phyloP scores from a whole-genome alignment of 805 yeast genomes.

The Brettanomyces bruxellensis region DNA sequence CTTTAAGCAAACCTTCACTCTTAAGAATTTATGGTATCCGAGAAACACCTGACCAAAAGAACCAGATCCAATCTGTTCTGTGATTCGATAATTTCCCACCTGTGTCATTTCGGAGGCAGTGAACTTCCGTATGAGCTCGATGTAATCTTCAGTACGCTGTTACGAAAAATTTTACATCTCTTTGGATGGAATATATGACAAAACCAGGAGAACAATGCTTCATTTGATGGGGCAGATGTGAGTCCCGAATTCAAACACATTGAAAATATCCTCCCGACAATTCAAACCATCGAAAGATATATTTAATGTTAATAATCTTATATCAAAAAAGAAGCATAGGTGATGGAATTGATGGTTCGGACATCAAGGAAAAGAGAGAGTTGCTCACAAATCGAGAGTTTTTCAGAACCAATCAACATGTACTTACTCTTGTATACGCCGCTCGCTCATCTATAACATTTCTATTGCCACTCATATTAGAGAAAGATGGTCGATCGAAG shows the following conservation, averaged over 20 bases:
- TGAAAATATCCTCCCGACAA: too few relatives aligned
- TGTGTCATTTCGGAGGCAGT: conserved; percentile 39
- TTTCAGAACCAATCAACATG: not conserved
- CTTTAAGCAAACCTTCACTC: conserved; percentile 74
- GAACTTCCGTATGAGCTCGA: conserved; percentile 28
- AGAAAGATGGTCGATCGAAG: too few relatives aligned
- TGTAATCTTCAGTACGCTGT: conserved; percentile 26
- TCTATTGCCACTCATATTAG: conserved; percentile 13
- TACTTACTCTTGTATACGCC: conserved; percentile 19
- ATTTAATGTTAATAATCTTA: too few relatives aligned
- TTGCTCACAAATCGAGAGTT: not conserved
- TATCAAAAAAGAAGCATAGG: too few relatives aligned
- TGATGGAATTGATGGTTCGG: too few relatives aligned
- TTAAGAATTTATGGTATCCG: conserved; percentile 69
- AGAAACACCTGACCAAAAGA: conserved; percentile 87
- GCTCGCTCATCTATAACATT: conserved; percentile 22
- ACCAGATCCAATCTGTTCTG: conserved; percentile 80
- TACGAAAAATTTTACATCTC: not conserved
- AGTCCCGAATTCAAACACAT: too few relatives aligned
- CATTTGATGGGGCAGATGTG: not conserved
- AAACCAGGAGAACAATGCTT: not conserved
- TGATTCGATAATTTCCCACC: conserved; percentile 73
- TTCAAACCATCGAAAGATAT: too few relatives aligned
- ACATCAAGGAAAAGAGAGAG: too few relatives aligned
- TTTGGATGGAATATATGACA: not conserved